Conservation (phyloP, 1,284 basidiomycete genomes). For the Cryptococcus deneoformans region DNA sequence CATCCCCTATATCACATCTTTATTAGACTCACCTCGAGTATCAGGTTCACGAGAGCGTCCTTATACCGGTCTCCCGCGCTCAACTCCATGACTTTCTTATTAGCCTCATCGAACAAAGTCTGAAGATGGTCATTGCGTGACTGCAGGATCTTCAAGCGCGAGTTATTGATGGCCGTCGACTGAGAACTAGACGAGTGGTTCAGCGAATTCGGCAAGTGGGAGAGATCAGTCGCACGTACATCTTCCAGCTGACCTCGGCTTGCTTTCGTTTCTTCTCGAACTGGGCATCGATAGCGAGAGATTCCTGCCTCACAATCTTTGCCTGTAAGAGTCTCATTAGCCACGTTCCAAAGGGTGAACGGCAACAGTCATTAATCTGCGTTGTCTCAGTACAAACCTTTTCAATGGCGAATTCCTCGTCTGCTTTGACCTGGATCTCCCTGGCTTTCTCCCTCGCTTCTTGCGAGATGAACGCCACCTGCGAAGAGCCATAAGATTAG, state of each 20-base stretch:
- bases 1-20: too few relatives aligned
- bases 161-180: conserved; percentile 94
- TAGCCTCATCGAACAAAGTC: conserved; percentile 77
- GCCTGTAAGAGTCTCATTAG: conserved; percentile 57
- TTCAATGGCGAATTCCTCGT: conserved; percentile 93
- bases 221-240: conserved; percentile 57
- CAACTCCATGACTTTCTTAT: conserved; percentile 62
- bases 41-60: conserved; percentile 73
- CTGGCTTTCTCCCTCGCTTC: conserved; percentile 93
- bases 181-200: conserved; percentile 64
- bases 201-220: background rate
- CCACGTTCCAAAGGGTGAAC: background rate
- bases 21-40: conserved; percentile 63
- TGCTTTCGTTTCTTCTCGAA: conserved; percentile 94
- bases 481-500: conserved; percentile 1
- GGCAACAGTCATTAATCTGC: background rate
- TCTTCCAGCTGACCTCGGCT: conserved; percentile 89
- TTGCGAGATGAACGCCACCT: conserved; percentile 97
- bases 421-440: conserved; percentile 94
- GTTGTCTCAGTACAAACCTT: conserved; percentile 59
- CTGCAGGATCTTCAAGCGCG: conserved; percentile 86
- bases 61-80: conserved; percentile 69
- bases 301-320: conserved; percentile 92
- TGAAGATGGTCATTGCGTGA: conserved; percentile 90
- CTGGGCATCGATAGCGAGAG: conserved; percentile 83